Conservation (phyloP, 2,329 filamentous ascomycete species). For the Alternaria brassicae region DNA sequence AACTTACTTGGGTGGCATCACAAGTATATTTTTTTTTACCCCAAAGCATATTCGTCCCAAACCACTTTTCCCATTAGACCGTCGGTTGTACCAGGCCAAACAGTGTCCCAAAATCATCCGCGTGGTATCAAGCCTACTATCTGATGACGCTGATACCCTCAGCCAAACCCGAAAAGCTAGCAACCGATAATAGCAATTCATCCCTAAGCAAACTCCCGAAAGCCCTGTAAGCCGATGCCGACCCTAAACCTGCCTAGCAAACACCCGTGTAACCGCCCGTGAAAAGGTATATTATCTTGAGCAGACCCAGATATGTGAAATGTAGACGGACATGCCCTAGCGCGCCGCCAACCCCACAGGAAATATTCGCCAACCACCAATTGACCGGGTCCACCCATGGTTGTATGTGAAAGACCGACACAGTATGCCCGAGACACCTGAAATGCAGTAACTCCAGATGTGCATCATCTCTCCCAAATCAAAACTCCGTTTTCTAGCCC, state of each 20-base stretch:
- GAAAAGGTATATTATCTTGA: slow-evolving; percentile 42
- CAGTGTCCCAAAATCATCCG: slow-evolving; percentile 30
- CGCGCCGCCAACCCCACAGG: slow-evolving; percentile 40
- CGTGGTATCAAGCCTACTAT: slow-evolving; percentile 26
- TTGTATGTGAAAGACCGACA: slow-evolving; percentile 45
- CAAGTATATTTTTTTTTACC: background rate
- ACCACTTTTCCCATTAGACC: slow-evolving; percentile 42
- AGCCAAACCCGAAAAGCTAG: slow-evolving; percentile 24
- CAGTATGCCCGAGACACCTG: slow-evolving; percentile 51
- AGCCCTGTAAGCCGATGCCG: slow-evolving; percentile 30
- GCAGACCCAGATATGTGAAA: slow-evolving; percentile 42
- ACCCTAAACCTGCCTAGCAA: slow-evolving; percentile 36
- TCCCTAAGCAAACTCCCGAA: slow-evolving; percentile 35
- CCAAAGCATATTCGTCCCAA: slow-evolving; percentile 12
- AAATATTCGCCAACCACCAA: slow-evolving; percentile 44
- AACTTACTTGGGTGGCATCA: background rate
- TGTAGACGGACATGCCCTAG: slow-evolving; percentile 40
- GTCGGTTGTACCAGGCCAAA: slow-evolving; percentile 30
- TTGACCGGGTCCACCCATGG: slow-evolving; percentile 37
- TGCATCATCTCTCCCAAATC: slow-evolving; percentile 48
- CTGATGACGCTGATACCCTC: slow-evolving; percentile 26
- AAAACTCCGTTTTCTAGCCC: slow-evolving; percentile 67
- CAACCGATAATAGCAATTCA: slow-evolving; percentile 24
- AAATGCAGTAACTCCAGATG: slow-evolving; percentile 55
- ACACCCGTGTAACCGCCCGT: slow-evolving; percentile 40